phyloP scores from a whole-genome alignment of 2,329 filamentous ascomycete species.

The Monilinia fructigena region DNA sequence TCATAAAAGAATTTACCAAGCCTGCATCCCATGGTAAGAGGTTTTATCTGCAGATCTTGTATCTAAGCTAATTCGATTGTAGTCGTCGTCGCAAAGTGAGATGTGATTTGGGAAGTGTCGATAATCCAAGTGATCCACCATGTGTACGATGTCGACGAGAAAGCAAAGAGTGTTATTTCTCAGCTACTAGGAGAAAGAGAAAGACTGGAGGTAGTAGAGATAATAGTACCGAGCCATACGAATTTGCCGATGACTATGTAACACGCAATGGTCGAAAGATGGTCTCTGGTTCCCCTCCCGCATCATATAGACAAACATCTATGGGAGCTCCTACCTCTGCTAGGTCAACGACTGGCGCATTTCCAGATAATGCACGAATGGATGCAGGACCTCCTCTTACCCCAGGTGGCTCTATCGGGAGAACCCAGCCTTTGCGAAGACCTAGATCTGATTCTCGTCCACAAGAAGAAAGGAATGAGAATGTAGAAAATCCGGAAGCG shows the following conservation, averaged over 20 bases:
- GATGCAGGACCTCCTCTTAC: constrained; percentile 52
- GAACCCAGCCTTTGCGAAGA: constrained; percentile 64
- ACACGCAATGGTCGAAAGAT: constrained; percentile 73
- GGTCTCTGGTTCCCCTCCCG: constrained; percentile 47
- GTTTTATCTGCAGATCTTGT: too few species aligned
- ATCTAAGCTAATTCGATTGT: not conserved
- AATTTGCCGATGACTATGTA: constrained; percentile 59
- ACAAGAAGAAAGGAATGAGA: constrained; percentile 49
- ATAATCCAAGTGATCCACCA: constrained; percentile 90
- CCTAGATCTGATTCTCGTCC: constrained; percentile 48
- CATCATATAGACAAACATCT: constrained; percentile 34
- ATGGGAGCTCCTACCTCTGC: constrained; percentile 40
- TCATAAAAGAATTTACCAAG: constrained; percentile 39
- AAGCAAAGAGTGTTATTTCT: constrained; percentile 97
- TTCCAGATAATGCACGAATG: constrained; percentile 37
- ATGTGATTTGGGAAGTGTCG: constrained; percentile 69
- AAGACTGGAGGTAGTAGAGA: constrained; percentile 62
- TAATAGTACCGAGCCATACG: constrained; percentile 47
- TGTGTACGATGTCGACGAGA: constrained; percentile 92
- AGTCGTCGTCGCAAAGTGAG: constrained; percentile 54
- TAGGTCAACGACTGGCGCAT: constrained; percentile 33
- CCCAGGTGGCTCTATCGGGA: constrained; percentile 63
- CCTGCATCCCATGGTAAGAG: constrained; percentile 47
- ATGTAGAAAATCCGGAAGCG: constrained; percentile 64
- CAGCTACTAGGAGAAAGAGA: constrained; percentile 87